Percentiles rank a stretch among this genome's conserved stretches.
These are phyloP conservation scores for Zymoseptoria crescenta DNA, from an alignment of 2,329 filamentous ascomycete genomes.

Conservation along the genomic window DNA sequence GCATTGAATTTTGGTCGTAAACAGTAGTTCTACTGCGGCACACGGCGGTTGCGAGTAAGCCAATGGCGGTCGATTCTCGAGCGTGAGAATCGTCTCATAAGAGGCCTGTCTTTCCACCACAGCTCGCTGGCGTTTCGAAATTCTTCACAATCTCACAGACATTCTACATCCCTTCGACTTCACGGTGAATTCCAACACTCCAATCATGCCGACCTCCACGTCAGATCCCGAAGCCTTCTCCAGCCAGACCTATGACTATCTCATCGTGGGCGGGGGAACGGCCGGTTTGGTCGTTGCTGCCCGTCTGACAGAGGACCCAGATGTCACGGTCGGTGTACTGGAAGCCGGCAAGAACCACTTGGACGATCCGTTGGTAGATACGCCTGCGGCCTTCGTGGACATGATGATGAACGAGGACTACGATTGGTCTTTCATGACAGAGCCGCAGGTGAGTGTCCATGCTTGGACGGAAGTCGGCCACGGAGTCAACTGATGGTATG, in stretches of 20 bases:
- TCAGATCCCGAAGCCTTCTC: constrained; percentile 1
- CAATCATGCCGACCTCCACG: not conserved
- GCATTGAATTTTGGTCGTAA: too few species aligned
- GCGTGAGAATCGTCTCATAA: not conserved
- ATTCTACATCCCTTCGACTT: too few species aligned
- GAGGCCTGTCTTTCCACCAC: not conserved
- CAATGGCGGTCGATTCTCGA: too few species aligned
- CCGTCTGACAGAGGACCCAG: constrained; percentile 21
- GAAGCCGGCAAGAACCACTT: constrained; percentile 23
- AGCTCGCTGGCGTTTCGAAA: not conserved
- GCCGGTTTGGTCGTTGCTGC: constrained; percentile 23
- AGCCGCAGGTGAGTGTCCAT: constrained; percentile 4
- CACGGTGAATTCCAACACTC: too few species aligned
- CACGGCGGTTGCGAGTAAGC: too few species aligned
- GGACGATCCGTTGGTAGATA: constrained; percentile 16
- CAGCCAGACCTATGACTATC: constrained; percentile 16
- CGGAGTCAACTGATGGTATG: not conserved
- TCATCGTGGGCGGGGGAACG: constrained; percentile 27
- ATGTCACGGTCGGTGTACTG: constrained; percentile 26
- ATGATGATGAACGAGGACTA: constrained; percentile 11
- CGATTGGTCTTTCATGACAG: constrained; percentile 9
- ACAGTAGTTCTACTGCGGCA: too few species aligned
- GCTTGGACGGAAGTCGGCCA: not conserved
- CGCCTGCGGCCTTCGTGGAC: constrained; percentile 13
- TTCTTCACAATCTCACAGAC: not conserved